Base-by-base conservation (phyloP, 1,139 yeast genomes). In the Diutina mesorugosa region DNA sequence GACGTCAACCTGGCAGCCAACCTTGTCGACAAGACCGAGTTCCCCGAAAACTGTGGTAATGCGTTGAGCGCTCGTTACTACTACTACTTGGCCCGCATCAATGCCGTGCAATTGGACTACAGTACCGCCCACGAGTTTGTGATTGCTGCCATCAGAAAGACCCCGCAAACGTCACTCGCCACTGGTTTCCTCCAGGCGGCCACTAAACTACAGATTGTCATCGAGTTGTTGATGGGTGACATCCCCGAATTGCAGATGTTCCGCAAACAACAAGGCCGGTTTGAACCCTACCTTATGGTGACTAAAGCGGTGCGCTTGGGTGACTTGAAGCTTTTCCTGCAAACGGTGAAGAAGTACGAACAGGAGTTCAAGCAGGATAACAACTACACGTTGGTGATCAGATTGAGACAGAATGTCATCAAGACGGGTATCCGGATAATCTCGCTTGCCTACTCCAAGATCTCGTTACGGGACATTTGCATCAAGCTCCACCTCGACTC, bases 401-500 rank as follows among this genome's bases (percentile, higher is more conserved):
- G 99, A 67, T 79, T 95, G 65, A 87, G 98, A 69, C 97, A 95
- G 67, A 95, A 93, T 69, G 99, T 95, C 61, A 93, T 95, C 71
- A 95, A 93, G 73, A 91, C 99, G 0, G 99, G 99, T 65, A 90
- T 95, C 60, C 82, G 99, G 71, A 88, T 90, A 65, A 90, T 95
- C 66, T 89, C 97, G 16, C 77, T 95, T 65, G 84, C 97, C 4
- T 95, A 95, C 73, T 88, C 95, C 58, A 87, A 84, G 68, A 93
- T 95, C 59, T 88, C 97, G 3, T 79, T 95, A 65, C 88, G 87
- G 71, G 99, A 95, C 67, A 80, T 81, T 57, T 95, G 99, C 71
- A 81, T 93, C 66, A 89, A 93, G 67, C 80, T 95, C 66, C 93
- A 88, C 63, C 80, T 95, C 62, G 99, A 93, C 65, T 85, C 93